phyloP scores from a whole-genome alignment of 2,329 filamentous ascomycete species.

The Scytalidium lignicola region DNA sequence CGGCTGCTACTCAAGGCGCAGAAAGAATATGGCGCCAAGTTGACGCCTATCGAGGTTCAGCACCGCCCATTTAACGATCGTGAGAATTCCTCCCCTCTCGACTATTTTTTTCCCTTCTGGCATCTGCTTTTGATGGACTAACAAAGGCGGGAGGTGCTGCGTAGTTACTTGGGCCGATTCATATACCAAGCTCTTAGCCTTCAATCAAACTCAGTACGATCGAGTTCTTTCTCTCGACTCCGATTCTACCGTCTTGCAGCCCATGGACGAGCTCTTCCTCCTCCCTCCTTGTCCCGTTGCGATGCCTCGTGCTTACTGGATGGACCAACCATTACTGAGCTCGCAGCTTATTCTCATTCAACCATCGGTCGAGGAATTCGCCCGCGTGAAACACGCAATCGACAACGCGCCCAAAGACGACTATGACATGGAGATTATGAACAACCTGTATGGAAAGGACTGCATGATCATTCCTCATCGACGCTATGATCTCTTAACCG shows the following conservation, averaged over 20 bases:
- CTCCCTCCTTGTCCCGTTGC: constrained; percentile 46
- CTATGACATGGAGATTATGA: constrained; percentile 57
- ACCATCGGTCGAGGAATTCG: constrained; percentile 47
- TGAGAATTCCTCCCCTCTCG: constrained; percentile 20
- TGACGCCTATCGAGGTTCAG: constrained; percentile 38
- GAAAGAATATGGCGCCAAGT: constrained; percentile 39
- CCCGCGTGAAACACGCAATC: constrained; percentile 25
- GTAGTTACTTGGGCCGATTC: constrained; percentile 55
- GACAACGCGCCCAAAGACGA: constrained; percentile 16
- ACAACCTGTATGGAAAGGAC: constrained; percentile 13
- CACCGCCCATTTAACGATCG: constrained; percentile 30
- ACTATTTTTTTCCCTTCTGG: no score
- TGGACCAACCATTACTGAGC: constrained; percentile 39
- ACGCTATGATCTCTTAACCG: constrained; percentile 48
- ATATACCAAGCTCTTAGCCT: constrained; percentile 64
- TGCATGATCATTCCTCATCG: constrained; percentile 49
- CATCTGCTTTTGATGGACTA: background rate
- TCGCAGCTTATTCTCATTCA: constrained; percentile 54
- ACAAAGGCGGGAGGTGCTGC: constrained; percentile 2
- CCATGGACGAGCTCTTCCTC: constrained; percentile 57
- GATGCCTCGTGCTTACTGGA: constrained; percentile 60
- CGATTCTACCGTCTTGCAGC: constrained; percentile 26
- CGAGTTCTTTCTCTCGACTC: constrained; percentile 14
- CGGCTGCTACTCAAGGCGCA: constrained; percentile 36
- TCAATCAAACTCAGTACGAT: constrained; percentile 58